Percentiles rank a stretch among this genome's conserved stretches.
Evolutionary conservation across 208 protist species (phyloP).

Genomic region (Acanthamoeba sp.): DNA sequence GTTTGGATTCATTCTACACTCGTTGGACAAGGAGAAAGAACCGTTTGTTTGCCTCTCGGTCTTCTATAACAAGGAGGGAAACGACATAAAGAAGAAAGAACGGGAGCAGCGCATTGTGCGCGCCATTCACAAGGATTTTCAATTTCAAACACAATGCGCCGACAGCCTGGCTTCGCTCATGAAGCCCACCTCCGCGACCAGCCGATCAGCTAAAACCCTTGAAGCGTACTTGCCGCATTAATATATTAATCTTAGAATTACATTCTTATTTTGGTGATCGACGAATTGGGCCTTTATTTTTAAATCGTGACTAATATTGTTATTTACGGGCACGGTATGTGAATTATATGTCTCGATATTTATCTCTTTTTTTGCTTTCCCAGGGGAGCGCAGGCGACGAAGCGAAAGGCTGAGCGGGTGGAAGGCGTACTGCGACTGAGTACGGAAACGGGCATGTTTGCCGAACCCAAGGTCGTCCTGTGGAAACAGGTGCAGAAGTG

Average conservation of each 20-base stretch:
- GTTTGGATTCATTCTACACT: slow-evolving; percentile 46
- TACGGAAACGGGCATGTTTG: neutral
- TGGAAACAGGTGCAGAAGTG: slow-evolving; percentile 47
- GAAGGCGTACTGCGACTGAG: neutral
- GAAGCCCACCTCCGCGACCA: neutral
- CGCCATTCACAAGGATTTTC: neutral
- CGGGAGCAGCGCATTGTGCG: neutral
- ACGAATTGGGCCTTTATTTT: too few species aligned
- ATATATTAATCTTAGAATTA: neutral
- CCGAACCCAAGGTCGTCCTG: slow-evolving; percentile 22
- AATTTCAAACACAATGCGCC: neutral
- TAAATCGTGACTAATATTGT: too few species aligned
- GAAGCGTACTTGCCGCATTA: neutral
- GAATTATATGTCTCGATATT: neutral
- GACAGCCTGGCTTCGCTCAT: slow-evolving; percentile 1
- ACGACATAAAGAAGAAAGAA: neutral
- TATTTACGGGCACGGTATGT: too few species aligned
- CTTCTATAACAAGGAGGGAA: slow-evolving; percentile 31
- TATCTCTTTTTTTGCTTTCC: neutral
- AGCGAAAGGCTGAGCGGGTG: neutral
- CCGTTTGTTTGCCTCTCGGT: neutral
- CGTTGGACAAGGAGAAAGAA: slow-evolving; percentile 48
- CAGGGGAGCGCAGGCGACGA: neutral
- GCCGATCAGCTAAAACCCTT: neutral
- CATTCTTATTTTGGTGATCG: too few species aligned